These are phyloP conservation scores for Albatrellus sp. DNA, from an alignment of 1,284 basidiomycete genomes.

Conservation along the genomic window DNA sequence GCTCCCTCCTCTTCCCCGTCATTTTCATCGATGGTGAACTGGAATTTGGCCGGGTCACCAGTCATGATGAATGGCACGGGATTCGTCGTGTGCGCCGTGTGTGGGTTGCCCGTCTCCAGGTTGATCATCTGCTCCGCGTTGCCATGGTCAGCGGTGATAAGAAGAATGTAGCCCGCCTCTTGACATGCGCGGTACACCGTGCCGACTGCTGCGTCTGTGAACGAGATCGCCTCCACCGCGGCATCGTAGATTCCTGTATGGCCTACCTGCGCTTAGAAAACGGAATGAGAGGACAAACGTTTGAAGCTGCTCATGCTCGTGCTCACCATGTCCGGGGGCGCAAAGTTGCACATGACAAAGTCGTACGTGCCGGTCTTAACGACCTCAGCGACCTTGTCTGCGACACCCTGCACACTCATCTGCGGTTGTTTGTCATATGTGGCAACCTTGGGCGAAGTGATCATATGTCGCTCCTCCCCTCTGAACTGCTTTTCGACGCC, in stretches of 20 bases:
- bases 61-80: constrained; percentile 73
- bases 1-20: constrained; percentile 58
- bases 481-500: constrained; percentile 85
- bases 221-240: constrained; percentile 72
- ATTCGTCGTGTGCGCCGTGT: constrained; percentile 80
- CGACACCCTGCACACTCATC: constrained; percentile 80
- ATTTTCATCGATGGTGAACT: constrained; percentile 35
- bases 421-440: constrained; percentile 82
- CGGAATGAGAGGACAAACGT: not conserved
- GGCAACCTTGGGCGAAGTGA: constrained; percentile 80
- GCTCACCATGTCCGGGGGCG: constrained; percentile 83
- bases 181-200: constrained; percentile 78
- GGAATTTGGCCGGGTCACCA: constrained; percentile 37
- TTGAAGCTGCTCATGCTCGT: not conserved
- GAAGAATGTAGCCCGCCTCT: constrained; percentile 72
- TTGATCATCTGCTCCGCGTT: constrained; percentile 91
- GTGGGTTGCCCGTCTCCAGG: constrained; percentile 68
- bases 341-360: constrained; percentile 94
- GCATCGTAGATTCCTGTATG: constrained; percentile 86
- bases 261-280: constrained; percentile 43
- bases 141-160: constrained; percentile 87
- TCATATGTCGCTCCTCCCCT: constrained; percentile 76
- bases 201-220: constrained; percentile 78
- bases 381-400: constrained; percentile 82
- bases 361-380: constrained; percentile 59